phyloP scores from a whole-genome alignment of 2,329 filamentous ascomycete genomes.

The Cytospora schulzeri region DNA sequence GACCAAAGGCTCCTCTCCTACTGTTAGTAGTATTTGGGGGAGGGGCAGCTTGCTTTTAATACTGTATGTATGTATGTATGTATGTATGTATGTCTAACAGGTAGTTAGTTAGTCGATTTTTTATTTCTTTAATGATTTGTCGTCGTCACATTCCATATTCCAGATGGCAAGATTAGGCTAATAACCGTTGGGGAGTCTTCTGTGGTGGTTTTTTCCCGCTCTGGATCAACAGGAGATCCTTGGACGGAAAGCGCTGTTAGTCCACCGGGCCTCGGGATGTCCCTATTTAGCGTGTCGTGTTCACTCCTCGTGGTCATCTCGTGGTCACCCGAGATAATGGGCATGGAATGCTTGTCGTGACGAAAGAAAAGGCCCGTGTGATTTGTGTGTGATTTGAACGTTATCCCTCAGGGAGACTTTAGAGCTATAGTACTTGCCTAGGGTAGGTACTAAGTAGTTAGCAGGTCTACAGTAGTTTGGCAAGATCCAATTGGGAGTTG shows the following conservation, averaged over 20 bases:
- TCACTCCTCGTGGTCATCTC: slow-evolving; percentile 21
- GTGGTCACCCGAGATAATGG: slow-evolving; percentile 6
- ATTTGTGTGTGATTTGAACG: not conserved
- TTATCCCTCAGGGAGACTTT: not conserved
- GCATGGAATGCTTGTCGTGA: slow-evolving; percentile 13
- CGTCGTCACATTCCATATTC: not conserved
- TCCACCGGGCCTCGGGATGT: slow-evolving; percentile 18
- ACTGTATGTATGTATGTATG: not conserved
- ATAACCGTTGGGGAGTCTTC: slow-evolving; percentile 2
- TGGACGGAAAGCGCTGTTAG: slow-evolving; percentile 24
- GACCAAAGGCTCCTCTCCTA: not conserved
- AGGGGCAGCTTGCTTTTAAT: not conserved
- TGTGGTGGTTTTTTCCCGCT: not conserved
- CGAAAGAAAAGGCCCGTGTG: not conserved
- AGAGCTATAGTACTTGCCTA: too few species aligned
- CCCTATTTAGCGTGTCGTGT: slow-evolving; percentile 11
- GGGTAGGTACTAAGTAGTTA: too few species aligned
- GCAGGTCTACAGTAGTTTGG: too few species aligned
- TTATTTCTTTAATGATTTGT: not conserved
- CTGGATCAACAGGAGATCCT: slow-evolving; percentile 24
- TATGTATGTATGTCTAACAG: slow-evolving; percentile 9
- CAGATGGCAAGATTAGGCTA: slow-evolving; percentile 24
- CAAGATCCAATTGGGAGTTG: too few species aligned
- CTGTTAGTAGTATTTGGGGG: not conserved
- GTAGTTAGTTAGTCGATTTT: not conserved